These are phyloP conservation scores for Penicillium sp. DNA, from an alignment of 2,329 filamentous ascomycete genomes.

Conservation along the genomic window DNA sequence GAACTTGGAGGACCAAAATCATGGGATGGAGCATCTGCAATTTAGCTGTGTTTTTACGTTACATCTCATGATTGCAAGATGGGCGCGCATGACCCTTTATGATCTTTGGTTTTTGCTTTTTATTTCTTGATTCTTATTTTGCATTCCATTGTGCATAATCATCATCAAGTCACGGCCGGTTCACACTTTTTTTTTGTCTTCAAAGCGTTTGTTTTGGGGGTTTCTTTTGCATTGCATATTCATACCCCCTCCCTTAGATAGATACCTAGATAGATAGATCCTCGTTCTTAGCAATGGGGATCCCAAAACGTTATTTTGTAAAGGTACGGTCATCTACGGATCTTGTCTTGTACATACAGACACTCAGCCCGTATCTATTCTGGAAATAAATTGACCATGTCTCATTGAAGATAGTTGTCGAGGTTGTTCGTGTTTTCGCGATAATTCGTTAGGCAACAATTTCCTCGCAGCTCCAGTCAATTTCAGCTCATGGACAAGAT, in stretches of 20 bases:
- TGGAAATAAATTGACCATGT: too few species aligned
- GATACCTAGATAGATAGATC: slow-evolving; percentile 25
- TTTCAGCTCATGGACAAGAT: too few species aligned
- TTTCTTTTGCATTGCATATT: slow-evolving; percentile 8
- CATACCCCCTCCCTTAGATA: slow-evolving; percentile 18
- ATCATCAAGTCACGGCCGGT: slow-evolving; percentile 11
- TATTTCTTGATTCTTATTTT: slow-evolving; percentile 9
- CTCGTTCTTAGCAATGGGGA: neutral
- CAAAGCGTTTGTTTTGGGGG: slow-evolving; percentile 9
- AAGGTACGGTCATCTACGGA: neutral
- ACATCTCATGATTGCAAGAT: slow-evolving; percentile 18
- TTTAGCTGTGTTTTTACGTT: slow-evolving; percentile 16
- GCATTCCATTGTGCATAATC: slow-evolving; percentile 15
- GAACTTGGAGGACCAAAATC: neutral
- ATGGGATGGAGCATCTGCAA: slow-evolving; percentile 14
- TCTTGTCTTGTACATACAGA: too few species aligned
- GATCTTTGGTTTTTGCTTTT: slow-evolving; percentile 12
- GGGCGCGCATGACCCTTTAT: slow-evolving; percentile 15
- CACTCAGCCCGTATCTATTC: too few species aligned
- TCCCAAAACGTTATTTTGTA: neutral
- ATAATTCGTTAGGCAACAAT: too few species aligned
- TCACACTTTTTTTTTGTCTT: slow-evolving; percentile 10
- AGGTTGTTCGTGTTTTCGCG: too few species aligned
- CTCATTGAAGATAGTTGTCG: too few species aligned
- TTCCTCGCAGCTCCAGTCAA: too few species aligned